A percentile compares a stretch with the other conserved stretches of the same genome.
phyloP scores from a whole-genome alignment of 73 alveolate species.

The Paramecium caudatum region DNA sequence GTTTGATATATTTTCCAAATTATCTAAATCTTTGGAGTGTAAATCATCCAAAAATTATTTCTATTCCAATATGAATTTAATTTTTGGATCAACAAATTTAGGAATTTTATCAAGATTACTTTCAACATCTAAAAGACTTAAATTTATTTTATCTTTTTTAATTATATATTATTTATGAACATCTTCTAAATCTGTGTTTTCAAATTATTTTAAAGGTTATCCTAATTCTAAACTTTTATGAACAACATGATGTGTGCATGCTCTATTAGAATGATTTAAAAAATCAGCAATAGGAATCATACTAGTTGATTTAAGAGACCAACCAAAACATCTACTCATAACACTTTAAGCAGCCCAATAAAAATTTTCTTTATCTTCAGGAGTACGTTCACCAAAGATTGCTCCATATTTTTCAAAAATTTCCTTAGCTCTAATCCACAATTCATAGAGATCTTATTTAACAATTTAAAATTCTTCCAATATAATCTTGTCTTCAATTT shows the following conservation, averaged over 20 bases:
- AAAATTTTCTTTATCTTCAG: slow-evolving; percentile 40
- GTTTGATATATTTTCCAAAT: slow-evolving; percentile 17
- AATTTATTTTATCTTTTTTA: not conserved
- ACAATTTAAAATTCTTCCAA: slow-evolving; percentile 9
- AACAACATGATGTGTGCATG: slow-evolving; percentile 54
- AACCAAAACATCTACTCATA: slow-evolving; percentile 70
- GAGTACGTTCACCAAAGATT: slow-evolving; percentile 5
- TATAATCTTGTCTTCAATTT: slow-evolving; percentile 32
- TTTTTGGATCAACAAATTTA: not conserved
- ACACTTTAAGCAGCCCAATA: slow-evolving; percentile 72
- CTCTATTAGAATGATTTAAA: slow-evolving; percentile 49
- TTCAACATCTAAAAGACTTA: not conserved
- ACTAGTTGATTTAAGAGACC: slow-evolving; percentile 62
- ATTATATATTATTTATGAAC: not conserved
- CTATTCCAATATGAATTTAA: not conserved
- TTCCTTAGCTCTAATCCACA: slow-evolving; percentile 17
- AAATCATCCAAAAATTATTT: not conserved
- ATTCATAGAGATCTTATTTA: not conserved
- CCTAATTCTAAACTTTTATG: slow-evolving; percentile 4
- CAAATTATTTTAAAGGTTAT: not conserved
- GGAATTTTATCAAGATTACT: not conserved
- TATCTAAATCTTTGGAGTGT: not conserved
- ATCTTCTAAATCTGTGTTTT: not conserved
- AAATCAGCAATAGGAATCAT: slow-evolving; percentile 64
- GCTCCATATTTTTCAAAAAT: not conserved